phyloP scores from a whole-genome alignment of 352 stramenopile species.

The Globisporangium rhizosaccharum region DNA sequence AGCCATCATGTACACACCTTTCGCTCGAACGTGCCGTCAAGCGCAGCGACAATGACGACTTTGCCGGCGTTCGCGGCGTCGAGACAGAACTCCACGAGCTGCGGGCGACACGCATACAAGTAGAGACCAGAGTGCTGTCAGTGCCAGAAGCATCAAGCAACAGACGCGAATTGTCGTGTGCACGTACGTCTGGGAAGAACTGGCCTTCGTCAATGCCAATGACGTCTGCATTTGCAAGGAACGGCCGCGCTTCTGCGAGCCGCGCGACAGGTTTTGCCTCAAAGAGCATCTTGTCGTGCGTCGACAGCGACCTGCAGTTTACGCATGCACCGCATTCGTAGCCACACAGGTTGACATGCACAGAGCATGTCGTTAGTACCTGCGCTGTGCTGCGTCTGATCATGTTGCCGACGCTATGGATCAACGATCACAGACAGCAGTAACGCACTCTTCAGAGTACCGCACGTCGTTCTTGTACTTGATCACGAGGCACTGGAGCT shows the following conservation, averaged over 20 bases:
- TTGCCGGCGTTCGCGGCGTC: constrained; percentile 65
- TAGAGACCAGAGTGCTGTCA: background rate
- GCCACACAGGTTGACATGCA: background rate
- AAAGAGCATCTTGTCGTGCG: constrained; percentile 73
- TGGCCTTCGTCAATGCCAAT: constrained; percentile 86
- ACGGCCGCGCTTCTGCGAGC: constrained; percentile 45
- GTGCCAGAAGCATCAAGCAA: background rate
- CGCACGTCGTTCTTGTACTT: constrained; percentile 78
- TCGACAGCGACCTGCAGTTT: constrained; percentile 51
- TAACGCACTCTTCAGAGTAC: constrained; percentile 63
- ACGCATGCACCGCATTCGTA: background rate
- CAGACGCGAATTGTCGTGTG: background rate
- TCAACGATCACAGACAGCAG: background rate
- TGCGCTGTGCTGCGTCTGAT: background rate
- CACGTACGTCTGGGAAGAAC: constrained; percentile 75
- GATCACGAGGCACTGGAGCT: constrained; percentile 73
- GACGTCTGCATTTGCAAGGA: constrained; percentile 67
- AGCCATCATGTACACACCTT: constrained; percentile 25
- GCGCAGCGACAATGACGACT: constrained; percentile 70
- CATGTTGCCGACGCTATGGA: background rate
- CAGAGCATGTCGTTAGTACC: background rate
- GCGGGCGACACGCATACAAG: constrained; percentile 3
- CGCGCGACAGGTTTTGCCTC: constrained; percentile 55
- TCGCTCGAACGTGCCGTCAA: constrained; percentile 73
- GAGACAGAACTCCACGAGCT: constrained; percentile 76